Conservation (phyloP, 139 green algal genomes). For the Edaphochlamys debaryana region DNA sequence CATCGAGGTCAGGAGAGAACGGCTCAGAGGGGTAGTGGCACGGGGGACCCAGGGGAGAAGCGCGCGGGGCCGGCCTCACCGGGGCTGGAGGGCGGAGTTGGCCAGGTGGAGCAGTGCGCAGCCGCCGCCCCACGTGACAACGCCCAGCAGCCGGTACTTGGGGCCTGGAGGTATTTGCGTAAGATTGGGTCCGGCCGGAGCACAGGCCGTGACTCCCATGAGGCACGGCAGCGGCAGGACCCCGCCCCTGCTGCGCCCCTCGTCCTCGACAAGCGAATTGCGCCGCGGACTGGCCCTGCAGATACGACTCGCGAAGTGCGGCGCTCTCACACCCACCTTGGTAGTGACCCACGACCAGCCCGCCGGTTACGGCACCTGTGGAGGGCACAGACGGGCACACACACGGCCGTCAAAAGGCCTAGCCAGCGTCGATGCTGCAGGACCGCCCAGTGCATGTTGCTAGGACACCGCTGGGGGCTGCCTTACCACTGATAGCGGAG, state of each 20-base stretch:
- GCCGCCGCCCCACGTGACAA: constrained; percentile 21
- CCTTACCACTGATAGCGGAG: constrained; percentile 7
- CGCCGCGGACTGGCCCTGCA: neutral
- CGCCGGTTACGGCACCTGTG: constrained; percentile 20
- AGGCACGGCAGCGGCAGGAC: neutral
- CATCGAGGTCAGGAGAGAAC: no score
- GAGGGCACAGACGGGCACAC: neutral
- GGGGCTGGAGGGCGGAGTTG: neutral
- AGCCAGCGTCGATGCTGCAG: neutral
- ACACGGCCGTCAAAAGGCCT: no score
- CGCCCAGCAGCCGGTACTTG: constrained; percentile 20
- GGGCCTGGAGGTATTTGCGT: neutral
- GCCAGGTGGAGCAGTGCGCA: constrained; percentile 1
- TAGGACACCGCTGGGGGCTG: neutral
- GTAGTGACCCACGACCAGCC: constrained; percentile 20
- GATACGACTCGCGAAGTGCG: neutral
- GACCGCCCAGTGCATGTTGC: neutral
- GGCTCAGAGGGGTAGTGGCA: no score
- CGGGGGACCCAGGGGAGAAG: no score
- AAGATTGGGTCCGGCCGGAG: neutral
- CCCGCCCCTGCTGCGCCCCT: neutral
- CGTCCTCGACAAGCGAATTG: neutral
- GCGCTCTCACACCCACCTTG: neutral
- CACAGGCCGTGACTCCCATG: no score
- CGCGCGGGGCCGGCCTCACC: no score